Evolutionary conservation across 768 basidiomycete species (phyloP), one percentile per base, ranked within the genome.

Genomic region (Cystoderma amianthinum): DNA sequence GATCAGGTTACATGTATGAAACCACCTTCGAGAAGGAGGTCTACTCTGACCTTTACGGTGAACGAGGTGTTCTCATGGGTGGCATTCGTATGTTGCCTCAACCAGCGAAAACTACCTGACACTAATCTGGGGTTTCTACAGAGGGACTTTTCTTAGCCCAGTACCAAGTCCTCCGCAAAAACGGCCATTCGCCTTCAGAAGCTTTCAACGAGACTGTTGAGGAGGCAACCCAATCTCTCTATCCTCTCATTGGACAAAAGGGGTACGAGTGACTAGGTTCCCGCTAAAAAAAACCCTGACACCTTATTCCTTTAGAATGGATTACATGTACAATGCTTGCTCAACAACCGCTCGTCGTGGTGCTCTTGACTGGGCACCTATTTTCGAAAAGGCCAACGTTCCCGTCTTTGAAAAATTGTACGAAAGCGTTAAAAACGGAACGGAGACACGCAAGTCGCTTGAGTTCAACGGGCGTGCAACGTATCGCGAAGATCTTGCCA

Each of bases 121-220:
- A 4, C 39, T 42, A 36, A 45, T 33, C 39, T 16, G 36, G 39
- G 44, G 30, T 39, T 23, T 39, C 40, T 44, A 28, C 48, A 88
- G 85, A 99, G 84, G 96, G 96, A 51, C 79, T 99, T 59, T 98
- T 99, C 88, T 75, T 93, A 53, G 96, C 96, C 30, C 96, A 99
- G 68, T 99, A 98, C 80, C 82, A 93, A 76, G 85, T 95, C 44
- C 87, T 96, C 56, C 90, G 93, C 59, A 87, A 85, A 59, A 95
- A 95, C 60, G 93, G 93, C 42, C 96, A 99, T 77, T 71, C 81
- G 3, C 96, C 96, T 41, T 98, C 95, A 32, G 96, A 99, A 63
- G 94, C 94, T 37, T 98, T 99, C 82, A 98, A 99, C 67, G 96
- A 99, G 75, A 98, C 96, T 45, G 96, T 98, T 47, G 96, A 98